Evolutionary conservation across 192 early-diverging fungal species (phyloP).

Genomic region (Polychytrium aggregatum): DNA sequence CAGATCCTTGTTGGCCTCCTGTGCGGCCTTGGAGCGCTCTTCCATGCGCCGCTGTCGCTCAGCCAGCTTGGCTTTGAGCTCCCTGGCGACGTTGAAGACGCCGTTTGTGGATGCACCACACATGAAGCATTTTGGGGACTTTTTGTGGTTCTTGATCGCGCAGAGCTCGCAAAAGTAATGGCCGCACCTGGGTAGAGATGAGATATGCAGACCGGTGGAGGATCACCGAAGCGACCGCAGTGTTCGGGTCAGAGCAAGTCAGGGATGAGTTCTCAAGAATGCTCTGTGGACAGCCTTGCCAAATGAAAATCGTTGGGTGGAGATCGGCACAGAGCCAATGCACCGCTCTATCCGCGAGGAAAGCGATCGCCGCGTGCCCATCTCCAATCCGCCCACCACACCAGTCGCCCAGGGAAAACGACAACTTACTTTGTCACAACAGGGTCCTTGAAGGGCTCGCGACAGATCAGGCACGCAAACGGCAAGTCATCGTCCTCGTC

Average conservation of each 20-base stretch:
- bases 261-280: no score
- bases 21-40: no score
- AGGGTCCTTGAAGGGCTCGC: constrained; percentile 75
- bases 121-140: constrained; percentile 81
- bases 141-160: constrained; percentile 71
- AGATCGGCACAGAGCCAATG: no score
- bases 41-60: constrained; percentile 34
- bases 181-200: constrained; percentile 45
- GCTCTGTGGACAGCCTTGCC: no score
- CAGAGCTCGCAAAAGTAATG: constrained; percentile 98
- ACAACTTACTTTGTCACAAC: constrained; percentile 73
- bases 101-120: constrained; percentile 78
- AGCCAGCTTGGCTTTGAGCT: constrained; percentile 47
- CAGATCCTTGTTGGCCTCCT: no score
- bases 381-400: no score
- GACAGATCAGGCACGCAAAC: constrained; percentile 91
- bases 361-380: no score
- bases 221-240: no score
- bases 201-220: background rate
- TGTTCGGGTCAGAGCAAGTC: no score
- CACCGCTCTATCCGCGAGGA: no score
- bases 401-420: no score
- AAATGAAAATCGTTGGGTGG: no score
- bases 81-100: constrained; percentile 72
- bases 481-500: constrained; percentile 77